phyloP scores from a whole-genome alignment of 805 yeast species.

The Candida broadrunensis region DNA sequence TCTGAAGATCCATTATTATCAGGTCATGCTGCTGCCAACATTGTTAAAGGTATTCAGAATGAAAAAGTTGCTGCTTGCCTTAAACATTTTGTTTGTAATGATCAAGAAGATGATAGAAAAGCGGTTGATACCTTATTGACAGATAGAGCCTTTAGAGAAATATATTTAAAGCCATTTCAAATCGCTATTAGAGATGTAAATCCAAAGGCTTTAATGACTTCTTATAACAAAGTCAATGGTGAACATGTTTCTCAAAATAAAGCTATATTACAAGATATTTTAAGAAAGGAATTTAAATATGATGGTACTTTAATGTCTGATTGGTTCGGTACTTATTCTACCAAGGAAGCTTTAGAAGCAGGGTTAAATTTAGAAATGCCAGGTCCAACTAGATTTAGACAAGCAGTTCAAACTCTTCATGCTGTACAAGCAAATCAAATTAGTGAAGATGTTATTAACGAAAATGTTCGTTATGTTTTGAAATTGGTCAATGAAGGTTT shows the following conservation, averaged over 20 bases:
- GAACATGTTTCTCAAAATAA: conserved; percentile 50
- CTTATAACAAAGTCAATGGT: conserved; percentile 64
- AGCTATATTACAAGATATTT: conserved; percentile 40
- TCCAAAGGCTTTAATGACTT: conserved; percentile 59
- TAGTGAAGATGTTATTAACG: conserved; percentile 40
- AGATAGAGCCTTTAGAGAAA: conserved; percentile 62
- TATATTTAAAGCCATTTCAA: conserved; percentile 63
- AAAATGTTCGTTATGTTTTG: conserved; percentile 47
- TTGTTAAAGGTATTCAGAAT: conserved; percentile 54
- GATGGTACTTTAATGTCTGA: conserved; percentile 60
- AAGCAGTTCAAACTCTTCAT: conserved; percentile 37
- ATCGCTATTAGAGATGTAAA: conserved; percentile 50
- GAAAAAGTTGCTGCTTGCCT: conserved; percentile 51
- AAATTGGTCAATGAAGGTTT: conserved; percentile 44
- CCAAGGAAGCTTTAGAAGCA: conserved; percentile 44
- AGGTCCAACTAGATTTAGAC: conserved; percentile 52
- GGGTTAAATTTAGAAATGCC: conserved; percentile 71
- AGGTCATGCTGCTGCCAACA: conserved; percentile 46
- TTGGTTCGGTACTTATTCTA: conserved; percentile 59
- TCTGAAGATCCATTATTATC: conserved; percentile 56
- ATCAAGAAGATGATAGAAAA: conserved; percentile 54
- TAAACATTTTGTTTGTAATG: conserved; percentile 65
- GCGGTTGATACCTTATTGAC: conserved; percentile 48
- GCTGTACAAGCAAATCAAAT: conserved; percentile 42
- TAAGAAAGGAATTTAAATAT: conserved; percentile 57